Evolutionary conservation across 768 basidiomycete genomes (phyloP), one percentile per base, ranked within the genome.

Genomic region (Sarcodon sp.): DNA sequence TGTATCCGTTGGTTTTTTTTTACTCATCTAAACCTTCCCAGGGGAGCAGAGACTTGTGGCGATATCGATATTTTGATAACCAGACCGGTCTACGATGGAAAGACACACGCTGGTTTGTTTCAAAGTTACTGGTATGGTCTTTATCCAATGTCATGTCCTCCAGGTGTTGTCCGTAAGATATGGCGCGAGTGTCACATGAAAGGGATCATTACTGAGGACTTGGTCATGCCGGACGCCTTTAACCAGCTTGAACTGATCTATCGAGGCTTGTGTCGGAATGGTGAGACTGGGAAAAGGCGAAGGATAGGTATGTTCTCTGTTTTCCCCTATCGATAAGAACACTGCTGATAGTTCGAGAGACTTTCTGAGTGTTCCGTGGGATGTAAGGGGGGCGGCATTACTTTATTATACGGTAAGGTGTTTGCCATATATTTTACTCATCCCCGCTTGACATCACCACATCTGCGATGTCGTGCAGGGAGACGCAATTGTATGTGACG

Each of bases 11-110:
- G 32, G 6, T 21, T 45, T 13, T 34, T 47, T 45, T 41, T 15
- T 11, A 49, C 50, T 37, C 33, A 41, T 36, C 41, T 5, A 31
- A n/a, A 15, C 41, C n/a, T 32, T 10, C 27, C 16, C 36, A 87
- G 90, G 50, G 88, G 90, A 4, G 84, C 86, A 60, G 65, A 71
- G 0, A 79, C 80, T 47, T 92, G 87, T 49, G 93, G 93, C 2
- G 93, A 96, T 59, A 87, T 97, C 49, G 92, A 97, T 61, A 79
- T 96, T 43, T 61, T 96, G 48, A 80, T 97, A 52, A 89, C 88
- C 2, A 77, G 90, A 4, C 72, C 78, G 16, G 70, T 76, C 1
- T 63, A 69, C 2, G 89, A 93, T 54, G 87, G 87, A 0, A 71
- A 65, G 50, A 85, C 81, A 0, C 91, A 94, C 59, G 65, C 67